Conservation (phyloP, 2,329 filamentous ascomycete species). For the Pleurostoma richardsiae region DNA sequence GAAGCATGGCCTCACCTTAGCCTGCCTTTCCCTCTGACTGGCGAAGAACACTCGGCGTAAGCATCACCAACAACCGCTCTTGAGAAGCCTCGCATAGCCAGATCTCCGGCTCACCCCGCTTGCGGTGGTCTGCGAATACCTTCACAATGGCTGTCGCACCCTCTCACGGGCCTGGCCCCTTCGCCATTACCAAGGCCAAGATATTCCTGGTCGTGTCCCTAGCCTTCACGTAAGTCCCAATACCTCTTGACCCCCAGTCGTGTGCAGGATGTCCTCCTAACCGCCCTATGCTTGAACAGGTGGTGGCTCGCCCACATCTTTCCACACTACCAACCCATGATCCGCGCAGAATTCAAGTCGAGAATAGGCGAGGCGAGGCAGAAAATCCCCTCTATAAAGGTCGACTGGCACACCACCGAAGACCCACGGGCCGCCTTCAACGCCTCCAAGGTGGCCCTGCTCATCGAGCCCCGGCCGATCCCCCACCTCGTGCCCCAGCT, state of each 20-base stretch:
- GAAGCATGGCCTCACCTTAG: too few species aligned
- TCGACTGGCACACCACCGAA: slow-evolving; percentile 28
- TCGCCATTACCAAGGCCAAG: slow-evolving; percentile 27
- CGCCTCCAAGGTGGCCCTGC: slow-evolving; percentile 42
- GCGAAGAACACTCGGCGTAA: too few species aligned
- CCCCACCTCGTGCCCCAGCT: slow-evolving; percentile 44
- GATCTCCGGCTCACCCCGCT: neutral
- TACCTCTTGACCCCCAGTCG: neutral
- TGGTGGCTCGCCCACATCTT: slow-evolving; percentile 42
- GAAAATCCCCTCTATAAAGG: slow-evolving; percentile 31
- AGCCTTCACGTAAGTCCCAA: slow-evolving; percentile 27
- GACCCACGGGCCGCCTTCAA: slow-evolving; percentile 34
- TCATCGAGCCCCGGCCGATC: slow-evolving; percentile 44
- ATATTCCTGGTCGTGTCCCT: slow-evolving; percentile 28
- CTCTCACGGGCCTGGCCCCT: slow-evolving; percentile 12
- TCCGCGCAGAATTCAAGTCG: slow-evolving; percentile 25
- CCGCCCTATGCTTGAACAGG: slow-evolving; percentile 19
- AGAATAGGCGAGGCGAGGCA: slow-evolving; percentile 30
- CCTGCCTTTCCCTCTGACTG: too few species aligned
- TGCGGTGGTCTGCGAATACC: neutral
- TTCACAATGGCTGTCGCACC: slow-evolving; percentile 12
- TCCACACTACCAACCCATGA: slow-evolving; percentile 34
- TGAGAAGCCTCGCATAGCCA: neutral
- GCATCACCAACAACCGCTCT: too few species aligned
- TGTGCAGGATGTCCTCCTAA: neutral